Percentiles rank a stretch among this genome's conserved stretches.
Evolutionary conservation across 306 rosid genomes (phyloP).

Genomic region (Cucumis sativus): Cucumber_9930_V3 NC_026659.2:2793501-2794000

Average conservation of each 20-base stretch:
- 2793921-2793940: no score
- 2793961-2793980: no score
- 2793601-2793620: not conserved
- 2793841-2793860: no score
- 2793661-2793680: not conserved
- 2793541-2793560: slow-evolving; percentile 22
- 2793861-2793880: no score
- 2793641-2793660: no score
- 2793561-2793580: not conserved
- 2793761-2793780: not conserved
- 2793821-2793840: not conserved
- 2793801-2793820: not conserved
- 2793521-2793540: slow-evolving; percentile 39
- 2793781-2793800: not conserved
- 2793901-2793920: no score
- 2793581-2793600: not conserved
- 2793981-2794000: no score
- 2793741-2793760: not conserved
- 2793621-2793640: no score
- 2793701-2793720: not conserved
- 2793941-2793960: no score
- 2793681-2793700: not conserved
- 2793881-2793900: no score
- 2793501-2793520: slow-evolving; percentile 45
- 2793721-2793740: not conserved